These are phyloP conservation scores for Pseudocercospora crystallina DNA, from an alignment of 2,329 filamentous ascomycete genomes.

Conservation along the genomic window DNA sequence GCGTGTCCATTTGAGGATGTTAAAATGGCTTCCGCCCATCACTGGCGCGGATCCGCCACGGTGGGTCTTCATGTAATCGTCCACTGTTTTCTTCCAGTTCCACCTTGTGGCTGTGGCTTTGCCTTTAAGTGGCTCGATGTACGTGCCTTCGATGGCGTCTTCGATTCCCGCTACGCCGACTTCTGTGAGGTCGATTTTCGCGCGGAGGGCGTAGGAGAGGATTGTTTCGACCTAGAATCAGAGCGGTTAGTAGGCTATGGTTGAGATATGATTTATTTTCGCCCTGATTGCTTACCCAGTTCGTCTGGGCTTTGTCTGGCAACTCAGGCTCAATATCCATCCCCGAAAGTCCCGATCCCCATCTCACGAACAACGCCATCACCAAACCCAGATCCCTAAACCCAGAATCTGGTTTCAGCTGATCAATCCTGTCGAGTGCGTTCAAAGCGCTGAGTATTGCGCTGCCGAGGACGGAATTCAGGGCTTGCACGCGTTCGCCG, in stretches of 20 bases:
- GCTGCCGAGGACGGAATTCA: slow-evolving; percentile 2
- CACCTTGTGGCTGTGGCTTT: slow-evolving; percentile 2
- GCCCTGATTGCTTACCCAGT: too few relatives aligned
- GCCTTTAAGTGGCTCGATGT: not conserved
- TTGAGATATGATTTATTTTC: too few relatives aligned
- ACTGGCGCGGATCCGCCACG: not conserved
- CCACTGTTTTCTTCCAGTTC: slow-evolving; percentile 3
- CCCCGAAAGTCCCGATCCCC: not conserved
- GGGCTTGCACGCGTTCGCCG: not conserved
- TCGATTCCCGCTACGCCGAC: slow-evolving; percentile 2
- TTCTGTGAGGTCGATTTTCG: slow-evolving; percentile 5
- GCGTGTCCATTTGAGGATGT: slow-evolving; percentile 16
- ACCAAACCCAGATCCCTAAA: slow-evolving; percentile 8
- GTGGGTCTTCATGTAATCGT: not conserved
- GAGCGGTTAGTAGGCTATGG: too few relatives aligned
- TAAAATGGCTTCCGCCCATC: slow-evolving; percentile 16
- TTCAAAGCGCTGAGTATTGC: slow-evolving; percentile 7
- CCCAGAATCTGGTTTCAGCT: slow-evolving; percentile 6
- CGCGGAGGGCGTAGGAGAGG: slow-evolving; percentile 7
- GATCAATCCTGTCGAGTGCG: not conserved
- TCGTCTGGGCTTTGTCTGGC: not conserved
- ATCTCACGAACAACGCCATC: slow-evolving; percentile 7
- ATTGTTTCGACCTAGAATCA: slow-evolving; percentile 1
- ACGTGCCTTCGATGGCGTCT: not conserved
- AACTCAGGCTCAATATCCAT: not conserved